These are phyloP conservation scores for Saccharomyces pastorianus DNA, from an alignment of 1,139 yeast species.

Conservation along the genomic window DNA sequence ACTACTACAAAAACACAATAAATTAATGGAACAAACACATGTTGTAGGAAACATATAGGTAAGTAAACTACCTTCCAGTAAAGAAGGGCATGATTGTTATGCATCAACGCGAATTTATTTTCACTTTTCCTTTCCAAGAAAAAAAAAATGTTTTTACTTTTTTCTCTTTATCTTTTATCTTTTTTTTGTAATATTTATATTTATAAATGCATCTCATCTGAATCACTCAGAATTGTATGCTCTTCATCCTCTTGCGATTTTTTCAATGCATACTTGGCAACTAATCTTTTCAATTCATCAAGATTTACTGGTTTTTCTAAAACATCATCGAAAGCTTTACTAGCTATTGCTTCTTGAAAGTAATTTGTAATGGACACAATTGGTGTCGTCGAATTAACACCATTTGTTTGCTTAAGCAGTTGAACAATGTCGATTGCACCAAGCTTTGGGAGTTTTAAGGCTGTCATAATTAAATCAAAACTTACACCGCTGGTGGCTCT, in stretches of 20 bases:
- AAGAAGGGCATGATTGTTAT: no score
- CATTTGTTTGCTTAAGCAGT: constrained; percentile 66
- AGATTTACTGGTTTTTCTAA: constrained; percentile 67
- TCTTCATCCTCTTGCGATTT: constrained; percentile 29
- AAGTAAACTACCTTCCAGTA: no score
- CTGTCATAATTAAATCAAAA: constrained; percentile 78
- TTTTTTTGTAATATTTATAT: neutral
- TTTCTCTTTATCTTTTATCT: neutral
- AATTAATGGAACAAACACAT: no score
- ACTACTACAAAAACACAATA: no score
- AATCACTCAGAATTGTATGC: constrained; percentile 28
- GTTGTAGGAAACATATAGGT: no score
- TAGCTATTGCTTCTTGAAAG: constrained; percentile 56
- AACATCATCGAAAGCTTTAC: constrained; percentile 58
- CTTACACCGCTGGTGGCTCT: constrained; percentile 76
- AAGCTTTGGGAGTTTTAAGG: constrained; percentile 58
- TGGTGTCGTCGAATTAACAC: constrained; percentile 69
- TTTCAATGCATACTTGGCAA: constrained; percentile 28
- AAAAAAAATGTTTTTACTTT: no score
- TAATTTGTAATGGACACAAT: constrained; percentile 70
- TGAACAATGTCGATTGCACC: constrained; percentile 70
- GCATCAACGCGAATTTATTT: no score
- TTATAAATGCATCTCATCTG: constrained; percentile 12
- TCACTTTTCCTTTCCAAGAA: no score
- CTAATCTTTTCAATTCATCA: constrained; percentile 34